phyloP scores from a whole-genome alignment of 805 yeast species.

The Ogataea paradorogensis region DNA sequence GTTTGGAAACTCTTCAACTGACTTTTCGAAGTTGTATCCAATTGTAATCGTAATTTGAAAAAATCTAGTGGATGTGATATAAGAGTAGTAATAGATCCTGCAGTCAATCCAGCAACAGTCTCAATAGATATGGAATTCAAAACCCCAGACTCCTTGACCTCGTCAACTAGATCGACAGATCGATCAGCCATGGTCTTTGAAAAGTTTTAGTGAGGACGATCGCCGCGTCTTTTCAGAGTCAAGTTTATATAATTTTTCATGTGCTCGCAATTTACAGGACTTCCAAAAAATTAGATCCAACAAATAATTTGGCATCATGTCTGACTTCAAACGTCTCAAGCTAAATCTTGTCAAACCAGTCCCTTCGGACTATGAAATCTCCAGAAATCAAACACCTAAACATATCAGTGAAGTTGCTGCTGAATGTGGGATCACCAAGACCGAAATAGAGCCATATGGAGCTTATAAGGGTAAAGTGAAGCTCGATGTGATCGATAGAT shows the following conservation, averaged over 20 bases:
- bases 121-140: slow-evolving; percentile 37
- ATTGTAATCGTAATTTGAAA: slow-evolving; percentile 77
- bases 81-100: slow-evolving; percentile 78
- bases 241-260: slow-evolving; percentile 1
- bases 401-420: slow-evolving; percentile 68
- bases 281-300: slow-evolving; percentile 10
- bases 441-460: slow-evolving; percentile 87
- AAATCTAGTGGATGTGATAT: slow-evolving; percentile 89
- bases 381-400: slow-evolving; percentile 86
- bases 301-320: slow-evolving; percentile 21
- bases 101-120: slow-evolving; percentile 66
- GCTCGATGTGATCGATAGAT: slow-evolving; percentile 65
- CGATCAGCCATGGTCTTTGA: slow-evolving; percentile 9
- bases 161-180: slow-evolving; percentile 15
- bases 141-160: slow-evolving; percentile 9
- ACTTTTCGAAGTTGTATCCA: slow-evolving; percentile 39
- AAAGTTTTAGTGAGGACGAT: slow-evolving; percentile 8
- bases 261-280: slow-evolving; percentile 10
- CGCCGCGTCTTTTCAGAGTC: slow-evolving; percentile 7
- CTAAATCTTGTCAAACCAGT: slow-evolving; percentile 55
- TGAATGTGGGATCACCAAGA: slow-evolving; percentile 75
- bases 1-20: slow-evolving; percentile 30
- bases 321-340: slow-evolving; percentile 37
- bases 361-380: slow-evolving; percentile 88
- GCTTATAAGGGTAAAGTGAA: slow-evolving; percentile 86